phyloP scores from a whole-genome alignment of 257 asterid genomes.

The Cordia subcordata region DNA sequence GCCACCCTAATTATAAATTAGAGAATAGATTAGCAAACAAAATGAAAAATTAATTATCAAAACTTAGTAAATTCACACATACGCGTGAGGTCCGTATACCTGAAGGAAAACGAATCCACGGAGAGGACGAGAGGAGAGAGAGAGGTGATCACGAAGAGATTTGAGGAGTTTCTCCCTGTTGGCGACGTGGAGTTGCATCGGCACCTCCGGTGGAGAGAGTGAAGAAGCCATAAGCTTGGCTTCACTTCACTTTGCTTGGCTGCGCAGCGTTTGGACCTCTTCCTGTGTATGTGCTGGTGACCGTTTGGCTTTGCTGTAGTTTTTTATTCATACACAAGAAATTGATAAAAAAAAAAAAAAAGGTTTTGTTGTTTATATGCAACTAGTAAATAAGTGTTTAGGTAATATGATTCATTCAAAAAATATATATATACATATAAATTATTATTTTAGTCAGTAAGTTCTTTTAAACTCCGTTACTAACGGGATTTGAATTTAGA shows the following conservation, averaged over 20 bases:
- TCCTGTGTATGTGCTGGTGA: no score
- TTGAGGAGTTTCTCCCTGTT: constrained; percentile 67
- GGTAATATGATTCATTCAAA: no score
- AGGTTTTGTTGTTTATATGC: no score
- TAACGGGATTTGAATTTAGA: no score
- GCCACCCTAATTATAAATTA: constrained; percentile 53
- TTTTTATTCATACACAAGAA: no score
- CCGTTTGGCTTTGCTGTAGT: no score
- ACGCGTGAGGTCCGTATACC: constrained; percentile 24
- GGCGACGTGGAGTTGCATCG: constrained; percentile 49
- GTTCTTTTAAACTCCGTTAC: no score
- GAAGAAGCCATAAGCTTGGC: constrained; percentile 47
- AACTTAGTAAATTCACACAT: not conserved
- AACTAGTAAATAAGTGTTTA: no score
- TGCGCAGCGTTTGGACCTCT: no score
- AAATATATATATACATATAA: no score
- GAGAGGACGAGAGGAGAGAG: constrained; percentile 46
- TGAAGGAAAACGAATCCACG: constrained; percentile 65
- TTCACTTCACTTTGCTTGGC: not conserved
- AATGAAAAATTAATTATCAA: not conserved
- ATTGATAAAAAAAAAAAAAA: no score
- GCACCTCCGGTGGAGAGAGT: constrained; percentile 66
- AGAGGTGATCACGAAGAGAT: constrained; percentile 58
- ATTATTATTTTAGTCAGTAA: no score
- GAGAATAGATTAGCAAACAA: constrained; percentile 6